These are phyloP conservation scores for Dipteronia dyeriana DNA, from an alignment of 345 rosid genomes.

Conservation along the genomic window DNA sequence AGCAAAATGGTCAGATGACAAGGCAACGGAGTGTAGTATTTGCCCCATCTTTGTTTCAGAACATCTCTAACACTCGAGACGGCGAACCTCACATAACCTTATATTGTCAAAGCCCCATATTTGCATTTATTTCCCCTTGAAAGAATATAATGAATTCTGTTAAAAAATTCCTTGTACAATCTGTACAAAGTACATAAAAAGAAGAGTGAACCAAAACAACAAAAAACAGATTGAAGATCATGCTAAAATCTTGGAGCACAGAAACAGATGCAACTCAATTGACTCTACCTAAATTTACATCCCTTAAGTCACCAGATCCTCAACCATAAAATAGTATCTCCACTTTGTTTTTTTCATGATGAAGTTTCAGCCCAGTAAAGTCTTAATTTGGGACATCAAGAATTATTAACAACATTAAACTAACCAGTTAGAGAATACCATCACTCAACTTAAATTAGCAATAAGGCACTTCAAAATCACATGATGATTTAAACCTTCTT, in stretches of 20 bases:
- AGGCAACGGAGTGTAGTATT: neutral
- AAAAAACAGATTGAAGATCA: neutral
- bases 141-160: neutral
- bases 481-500: neutral
- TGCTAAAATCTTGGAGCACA: neutral
- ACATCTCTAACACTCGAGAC: neutral
- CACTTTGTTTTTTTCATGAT: neutral
- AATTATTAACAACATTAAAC: neutral
- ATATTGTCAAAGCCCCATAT: neutral
- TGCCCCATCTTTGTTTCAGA: neutral
- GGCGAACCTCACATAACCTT: neutral
- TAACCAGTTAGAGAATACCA: constrained; percentile 2
- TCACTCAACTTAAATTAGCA: neutral
- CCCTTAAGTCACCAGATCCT: constrained; percentile 5
- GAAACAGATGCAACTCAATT: neutral
- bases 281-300: neutral
- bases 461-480: neutral
- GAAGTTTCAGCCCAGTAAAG: neutral
- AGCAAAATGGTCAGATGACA: neutral
- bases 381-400: neutral
- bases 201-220: neutral
- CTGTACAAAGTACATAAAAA: neutral
- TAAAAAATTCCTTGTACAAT: neutral
- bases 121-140: neutral
- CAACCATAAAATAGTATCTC: neutral